phyloP scores from a whole-genome alignment of 129 eudicot species.

The Pulicaria dysenterica region DNA sequence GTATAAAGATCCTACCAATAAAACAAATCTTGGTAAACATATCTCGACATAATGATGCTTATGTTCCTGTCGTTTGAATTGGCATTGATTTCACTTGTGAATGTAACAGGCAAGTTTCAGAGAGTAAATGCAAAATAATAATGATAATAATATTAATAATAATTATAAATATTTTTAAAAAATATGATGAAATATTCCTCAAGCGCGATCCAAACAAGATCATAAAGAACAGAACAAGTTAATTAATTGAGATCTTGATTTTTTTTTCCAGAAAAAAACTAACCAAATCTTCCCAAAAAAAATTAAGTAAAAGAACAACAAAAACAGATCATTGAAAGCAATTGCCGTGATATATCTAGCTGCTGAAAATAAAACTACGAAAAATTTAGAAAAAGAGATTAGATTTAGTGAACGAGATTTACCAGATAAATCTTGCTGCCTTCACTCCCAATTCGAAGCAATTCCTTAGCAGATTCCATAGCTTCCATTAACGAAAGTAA shows the following conservation, averaged over 20 bases:
- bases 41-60: conserved; percentile 6
- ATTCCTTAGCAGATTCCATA: conserved; percentile 59
- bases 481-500: conserved; percentile 46
- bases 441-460: conserved; percentile 70
- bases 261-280: not conserved
- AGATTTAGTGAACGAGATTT: conserved; percentile 26
- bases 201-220: conserved; percentile 12
- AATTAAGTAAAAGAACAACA: too few relatives aligned
- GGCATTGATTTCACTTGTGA: conserved; percentile 23
- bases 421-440: conserved; percentile 93
- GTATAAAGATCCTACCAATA: not conserved
- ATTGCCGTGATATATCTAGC: too few relatives aligned
- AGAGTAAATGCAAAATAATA: conserved; percentile 10
- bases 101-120: conserved; percentile 23
- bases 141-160: too few relatives aligned
- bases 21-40: conserved; percentile 4
- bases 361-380: too few relatives aligned
- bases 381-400: not conserved
- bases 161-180: too few relatives aligned
- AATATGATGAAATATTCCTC: not conserved
- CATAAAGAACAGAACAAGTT: conserved; percentile 15
- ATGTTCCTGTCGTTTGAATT: conserved; percentile 2
- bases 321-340: conserved; percentile 3
- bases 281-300: conserved; percentile 6
- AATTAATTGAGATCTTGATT: conserved; percentile 16